phyloP scores from a whole-genome alignment of 345 rosid species.

The Xanthoceras sorbifolium region DNA sequence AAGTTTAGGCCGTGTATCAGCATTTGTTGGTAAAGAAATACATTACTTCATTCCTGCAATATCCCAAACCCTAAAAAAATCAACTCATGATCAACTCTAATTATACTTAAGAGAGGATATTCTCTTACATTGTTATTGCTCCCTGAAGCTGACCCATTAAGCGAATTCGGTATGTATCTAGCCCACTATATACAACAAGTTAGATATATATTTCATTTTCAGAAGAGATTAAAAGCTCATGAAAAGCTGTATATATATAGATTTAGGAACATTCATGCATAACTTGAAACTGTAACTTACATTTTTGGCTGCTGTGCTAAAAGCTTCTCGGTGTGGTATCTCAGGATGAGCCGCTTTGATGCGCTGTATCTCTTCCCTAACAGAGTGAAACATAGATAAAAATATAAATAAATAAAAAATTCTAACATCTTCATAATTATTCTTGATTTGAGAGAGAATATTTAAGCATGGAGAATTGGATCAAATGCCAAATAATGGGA shows the following conservation, averaged over 20 bases:
- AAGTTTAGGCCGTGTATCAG: neutral
- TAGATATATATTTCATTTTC: neutral
- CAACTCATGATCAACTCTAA: neutral
- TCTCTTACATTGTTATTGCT: conserved; percentile 51
- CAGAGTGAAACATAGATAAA: neutral
- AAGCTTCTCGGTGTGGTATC: conserved; percentile 96
- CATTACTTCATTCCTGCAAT: conserved; percentile 39
- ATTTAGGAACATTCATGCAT: neutral
- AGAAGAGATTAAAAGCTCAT: neutral
- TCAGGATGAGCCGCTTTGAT: conserved; percentile 95
- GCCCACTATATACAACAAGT: conserved; percentile 62
- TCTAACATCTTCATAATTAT: neutral
- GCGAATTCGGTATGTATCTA: conserved; percentile 83
- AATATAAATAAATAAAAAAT: neutral
- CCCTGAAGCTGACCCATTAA: conserved; percentile 58
- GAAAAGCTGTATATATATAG: neutral
- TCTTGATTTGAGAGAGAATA: neutral
- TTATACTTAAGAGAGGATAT: neutral
- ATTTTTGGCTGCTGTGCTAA: conserved; percentile 95
- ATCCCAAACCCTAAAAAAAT: conserved; percentile 35
- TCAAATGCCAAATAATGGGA: neutral
- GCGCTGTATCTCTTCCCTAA: conserved; percentile 97
- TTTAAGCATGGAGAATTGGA: neutral
- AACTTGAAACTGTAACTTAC: conserved; percentile 37
- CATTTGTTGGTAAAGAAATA: neutral